Evolutionary conservation across 2,329 filamentous ascomycete genomes (phyloP).

Genomic region (Epichloe bromicola): DNA sequence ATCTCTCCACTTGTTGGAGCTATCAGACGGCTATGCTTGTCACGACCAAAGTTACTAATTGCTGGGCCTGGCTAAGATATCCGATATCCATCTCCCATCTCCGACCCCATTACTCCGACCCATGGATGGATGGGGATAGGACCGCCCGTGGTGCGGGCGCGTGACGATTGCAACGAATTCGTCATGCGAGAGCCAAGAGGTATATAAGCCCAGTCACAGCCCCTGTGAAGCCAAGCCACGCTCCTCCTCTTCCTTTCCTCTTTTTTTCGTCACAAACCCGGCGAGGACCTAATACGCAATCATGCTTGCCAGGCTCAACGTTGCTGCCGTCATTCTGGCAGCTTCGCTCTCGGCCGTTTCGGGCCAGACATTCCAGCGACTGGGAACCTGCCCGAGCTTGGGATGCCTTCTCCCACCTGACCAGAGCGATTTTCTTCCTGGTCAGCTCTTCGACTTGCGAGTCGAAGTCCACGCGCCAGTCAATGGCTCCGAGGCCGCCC

Average conservation of each 20-base stretch:
- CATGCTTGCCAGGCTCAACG: constrained; percentile 26
- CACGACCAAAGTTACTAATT: neutral
- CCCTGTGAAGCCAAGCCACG: neutral
- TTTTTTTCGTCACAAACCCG: neutral
- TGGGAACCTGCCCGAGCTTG: constrained; percentile 45
- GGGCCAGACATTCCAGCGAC: constrained; percentile 46
- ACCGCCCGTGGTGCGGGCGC: neutral
- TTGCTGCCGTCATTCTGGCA: constrained; percentile 20
- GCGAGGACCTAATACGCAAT: neutral
- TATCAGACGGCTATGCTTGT: neutral
- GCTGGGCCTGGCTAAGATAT: neutral
- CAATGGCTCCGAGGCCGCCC: constrained; percentile 70
- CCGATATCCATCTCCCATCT: neutral
- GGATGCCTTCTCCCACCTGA: constrained; percentile 49
- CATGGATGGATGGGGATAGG: neutral
- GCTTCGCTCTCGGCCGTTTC: constrained; percentile 27
- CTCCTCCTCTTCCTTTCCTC: too few species aligned
- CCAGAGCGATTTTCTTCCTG: constrained; percentile 67
- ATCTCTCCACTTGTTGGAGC: constrained; percentile 1
- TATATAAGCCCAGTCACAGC: neutral
- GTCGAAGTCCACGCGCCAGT: constrained; percentile 70
- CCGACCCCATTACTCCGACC: neutral
- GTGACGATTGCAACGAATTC: constrained; percentile 1
- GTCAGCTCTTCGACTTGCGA: constrained; percentile 73
- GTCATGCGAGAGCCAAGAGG: neutral